Base-by-base conservation (phyloP, 1,284 basidiomycete genomes). In the Apiotrichum domesticum region DNA sequence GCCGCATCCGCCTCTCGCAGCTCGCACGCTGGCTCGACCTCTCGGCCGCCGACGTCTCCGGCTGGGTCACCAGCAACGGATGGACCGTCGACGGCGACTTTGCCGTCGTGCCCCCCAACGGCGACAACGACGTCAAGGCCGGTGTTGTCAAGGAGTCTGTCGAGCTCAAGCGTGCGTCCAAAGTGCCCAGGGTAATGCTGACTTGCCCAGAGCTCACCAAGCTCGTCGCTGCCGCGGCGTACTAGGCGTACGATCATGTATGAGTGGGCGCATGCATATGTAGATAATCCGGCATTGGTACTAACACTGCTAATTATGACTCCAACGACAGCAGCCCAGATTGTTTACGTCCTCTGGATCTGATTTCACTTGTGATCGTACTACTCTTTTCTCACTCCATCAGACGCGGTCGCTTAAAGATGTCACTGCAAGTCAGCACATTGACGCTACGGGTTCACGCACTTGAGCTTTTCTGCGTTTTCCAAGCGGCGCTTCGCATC, bases 91-190 rank as follows among this genome's bases (percentile, higher is more conserved):
- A 91, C 66, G 77, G 80, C 6, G 84, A 83, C 14, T 82, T 85
- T 10, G 82, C 92, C 48, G 79, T 76, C 33, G 81, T 96, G 55
- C 91, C 92, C 42, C 82, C 85, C 51, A 94, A 93, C 75, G 87
- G 87, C n/a, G 90, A 94, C 76, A 97, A 96, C 77, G 88, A 92
- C 70, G 90, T 96, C 69, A 89, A 92, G 75, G 89, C 92, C 0
- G 89, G 89, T n/a, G 84, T 95, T 43, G 88, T 95, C 46, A 88
- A 90, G 76, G 93, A 96, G 79, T 86, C 82, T 66, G 88, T 96
- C 63, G 87, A 87, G 74, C 80, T 96, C 57, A 85, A 86, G 64
- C 93, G 91, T 94, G 77, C 74, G 89, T 84, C 21, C 21, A 21
- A 21, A 21, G 21, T 21, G 33, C 41, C 6, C 13, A 33, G 15